Base-by-base conservation (phyloP, 345 rosid species). In the Ailanthus altissimus region DNA sequence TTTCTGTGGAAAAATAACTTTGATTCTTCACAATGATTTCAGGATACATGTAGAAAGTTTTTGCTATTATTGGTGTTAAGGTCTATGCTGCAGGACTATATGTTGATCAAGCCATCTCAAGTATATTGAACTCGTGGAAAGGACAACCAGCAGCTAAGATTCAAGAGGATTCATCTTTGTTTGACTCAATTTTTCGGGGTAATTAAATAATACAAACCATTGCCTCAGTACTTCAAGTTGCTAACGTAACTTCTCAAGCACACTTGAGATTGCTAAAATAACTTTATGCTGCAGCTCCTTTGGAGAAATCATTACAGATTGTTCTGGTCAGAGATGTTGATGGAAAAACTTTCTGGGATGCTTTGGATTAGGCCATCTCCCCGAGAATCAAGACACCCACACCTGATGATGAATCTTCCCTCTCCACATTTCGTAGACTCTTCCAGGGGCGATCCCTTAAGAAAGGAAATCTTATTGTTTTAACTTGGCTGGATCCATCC, bases 271-370 rank as follows among this genome's bases (percentile, higher is more conserved):
- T 77, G 71, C 49, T 73, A 25, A 71, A 32, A 50, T 21, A 40
- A 73, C 14, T 54, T 23, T 43, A 36, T 58, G 40, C 61, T 82
- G 84, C 86, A 92, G 97, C 80, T 84, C 82, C 90, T 69, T 71
- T 50, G 7, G 94, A 93, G 83, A 95, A 95, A 80, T 83, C 98
- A 9, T 72, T 95, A 58, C 83, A 84, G 92, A 92, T 92, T 80
- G 90, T 91, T 74, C 94, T 95, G 59, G 97, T 95, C 64, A 90
- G 99, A 84, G 96, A 95, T 75, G 85, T 95, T 47, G 99, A 93
- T 82, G 99, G 98, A 32, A 92, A 93, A 88, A 92, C 98, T 64
- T 95, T 93, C 71, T 95, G 94, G 97, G 93, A 89, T 83, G 97
- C 98, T 75, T 79, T 95, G 74, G 90, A 92, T 75, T 94, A 88